Conservation (phyloP, 257 asterid species). For the Capsicum chinense region DNA sequence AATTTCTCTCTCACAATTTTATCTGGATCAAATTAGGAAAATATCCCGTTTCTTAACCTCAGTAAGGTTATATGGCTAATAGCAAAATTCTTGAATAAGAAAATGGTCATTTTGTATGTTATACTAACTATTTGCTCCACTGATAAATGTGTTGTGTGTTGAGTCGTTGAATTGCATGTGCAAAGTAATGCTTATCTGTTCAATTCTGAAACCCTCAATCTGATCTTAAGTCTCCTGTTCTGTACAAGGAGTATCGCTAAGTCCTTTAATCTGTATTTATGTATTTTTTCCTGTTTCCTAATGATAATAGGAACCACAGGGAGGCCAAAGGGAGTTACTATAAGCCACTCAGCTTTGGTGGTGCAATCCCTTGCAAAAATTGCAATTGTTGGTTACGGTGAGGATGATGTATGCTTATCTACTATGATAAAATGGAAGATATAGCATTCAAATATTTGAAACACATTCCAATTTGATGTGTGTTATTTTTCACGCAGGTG, state of each 20-base stretch:
- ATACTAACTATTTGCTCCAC: not conserved
- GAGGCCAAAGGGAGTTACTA: slow-evolving; percentile 81
- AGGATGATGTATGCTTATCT: slow-evolving; percentile 67
- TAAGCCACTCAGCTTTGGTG: slow-evolving; percentile 75
- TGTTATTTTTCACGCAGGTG: slow-evolving; percentile 48
- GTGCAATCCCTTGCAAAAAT: slow-evolving; percentile 90
- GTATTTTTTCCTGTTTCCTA: slow-evolving; percentile 31
- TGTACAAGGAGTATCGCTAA: not conserved
- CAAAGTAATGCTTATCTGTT: not conserved
- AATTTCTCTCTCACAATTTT: not conserved
- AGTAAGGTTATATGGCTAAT: not conserved
- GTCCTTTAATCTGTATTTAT: not conserved
- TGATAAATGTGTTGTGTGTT: not conserved
- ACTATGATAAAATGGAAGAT: slow-evolving; percentile 16
- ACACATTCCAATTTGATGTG: not conserved
- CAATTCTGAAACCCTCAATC: slow-evolving; percentile 1
- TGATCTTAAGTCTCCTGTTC: not conserved
- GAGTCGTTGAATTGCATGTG: slow-evolving; percentile 12
- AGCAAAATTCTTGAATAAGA: not conserved
- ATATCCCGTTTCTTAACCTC: not conserved
- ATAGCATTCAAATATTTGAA: slow-evolving; percentile 11
- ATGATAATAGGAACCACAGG: slow-evolving; percentile 77
- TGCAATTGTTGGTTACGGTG: slow-evolving; percentile 72
- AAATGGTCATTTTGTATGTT: slow-evolving; percentile 17
- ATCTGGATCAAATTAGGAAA: slow-evolving; percentile 3